Base-by-base conservation (phyloP, 495 filamentous ascomycete species). In the Acidiella bohemica region DNA sequence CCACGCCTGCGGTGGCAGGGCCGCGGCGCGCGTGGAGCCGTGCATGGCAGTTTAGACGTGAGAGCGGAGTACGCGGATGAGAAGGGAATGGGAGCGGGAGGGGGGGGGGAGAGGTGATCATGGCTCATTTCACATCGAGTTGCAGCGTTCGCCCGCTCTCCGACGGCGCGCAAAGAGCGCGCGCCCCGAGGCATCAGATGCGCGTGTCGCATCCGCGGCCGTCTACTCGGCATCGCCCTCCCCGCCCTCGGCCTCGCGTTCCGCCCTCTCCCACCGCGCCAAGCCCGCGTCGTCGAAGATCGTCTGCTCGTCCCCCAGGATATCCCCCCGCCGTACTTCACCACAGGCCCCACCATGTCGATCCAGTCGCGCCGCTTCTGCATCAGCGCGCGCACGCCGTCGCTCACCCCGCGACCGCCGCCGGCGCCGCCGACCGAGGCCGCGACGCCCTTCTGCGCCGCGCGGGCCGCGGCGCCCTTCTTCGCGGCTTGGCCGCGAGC, bases 331-430 rank as follows among this genome's bases (percentile, higher is more conserved):
- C 81, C 81, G 47, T 78, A 79, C 20, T 82, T 72, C 46, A 97
- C 93, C 3, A 95, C 83, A 0, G 81, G 76, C 4, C 84, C 78
- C 54, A 97, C 90, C 30, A 69, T 81, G 35, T 84, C 76, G 44
- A 81, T 80, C 90, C 90, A 99, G 49, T 81, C 72, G 56, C 71
- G 71, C 44, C 85, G 66, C 39, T 87, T 67, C 47, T 93, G 84
- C 88, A 99, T 93, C 32, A 96, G 64, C 16, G 76, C 83, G 53
- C 80, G 74, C 2, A 88, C 87, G 21, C 80, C 70, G 55, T 99
- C 90, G 22, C 90, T 92, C 41, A 99, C 92, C 20, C 81, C 83
- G 3, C 88, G 81, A 17, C 82, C 71, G 9, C 72, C 75, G 1
- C 70, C 73, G 12, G 66, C 61, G 5, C 14, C 24, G 11, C 16